These are phyloP conservation scores for Hanseniaspora sp. DNA, from an alignment of 1,139 yeast genomes.

Conservation along the genomic window DNA sequence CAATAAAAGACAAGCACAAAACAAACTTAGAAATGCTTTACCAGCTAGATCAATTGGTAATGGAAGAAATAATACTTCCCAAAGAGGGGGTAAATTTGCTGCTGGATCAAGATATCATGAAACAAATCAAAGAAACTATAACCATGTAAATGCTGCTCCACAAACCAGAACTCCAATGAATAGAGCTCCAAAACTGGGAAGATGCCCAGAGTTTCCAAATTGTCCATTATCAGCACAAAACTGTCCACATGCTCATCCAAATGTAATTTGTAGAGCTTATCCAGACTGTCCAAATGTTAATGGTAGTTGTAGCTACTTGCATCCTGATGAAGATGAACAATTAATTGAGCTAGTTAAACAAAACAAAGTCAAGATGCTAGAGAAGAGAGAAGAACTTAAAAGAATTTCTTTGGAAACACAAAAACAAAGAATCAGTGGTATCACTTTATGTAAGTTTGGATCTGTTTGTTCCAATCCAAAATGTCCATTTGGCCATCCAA, in stretches of 20 bases:
- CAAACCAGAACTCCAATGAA: constrained; percentile 17
- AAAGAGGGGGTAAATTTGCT: constrained; percentile 14
- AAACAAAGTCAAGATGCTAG: constrained; percentile 44
- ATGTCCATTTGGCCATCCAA: constrained; percentile 86
- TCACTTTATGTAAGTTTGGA: constrained; percentile 65
- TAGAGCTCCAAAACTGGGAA: constrained; percentile 38
- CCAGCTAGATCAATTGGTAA: background rate
- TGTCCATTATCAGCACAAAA: constrained; percentile 47
- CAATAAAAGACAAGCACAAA: constrained; percentile 18
- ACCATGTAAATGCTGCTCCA: constrained; percentile 23
- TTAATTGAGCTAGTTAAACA: constrained; percentile 56
- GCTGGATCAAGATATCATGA: constrained; percentile 12
- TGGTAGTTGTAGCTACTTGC: constrained; percentile 73
- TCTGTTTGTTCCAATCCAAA: constrained; percentile 59
- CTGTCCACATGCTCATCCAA: constrained; percentile 71
- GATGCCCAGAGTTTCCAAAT: constrained; percentile 72
- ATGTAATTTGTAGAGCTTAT: constrained; percentile 59
- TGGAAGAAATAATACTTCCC: constrained; percentile 7
- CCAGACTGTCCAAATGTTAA: constrained; percentile 72
- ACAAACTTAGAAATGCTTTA: constrained; percentile 22
- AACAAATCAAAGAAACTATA: constrained; percentile 19
- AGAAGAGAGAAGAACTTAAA: constrained; percentile 31
- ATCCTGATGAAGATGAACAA: constrained; percentile 72
- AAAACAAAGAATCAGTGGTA: constrained; percentile 34
- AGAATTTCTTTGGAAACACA: constrained; percentile 21